Base-by-base conservation (phyloP, 2,329 filamentous ascomycete species). In the Pseudogymnoascus sp. region DNA sequence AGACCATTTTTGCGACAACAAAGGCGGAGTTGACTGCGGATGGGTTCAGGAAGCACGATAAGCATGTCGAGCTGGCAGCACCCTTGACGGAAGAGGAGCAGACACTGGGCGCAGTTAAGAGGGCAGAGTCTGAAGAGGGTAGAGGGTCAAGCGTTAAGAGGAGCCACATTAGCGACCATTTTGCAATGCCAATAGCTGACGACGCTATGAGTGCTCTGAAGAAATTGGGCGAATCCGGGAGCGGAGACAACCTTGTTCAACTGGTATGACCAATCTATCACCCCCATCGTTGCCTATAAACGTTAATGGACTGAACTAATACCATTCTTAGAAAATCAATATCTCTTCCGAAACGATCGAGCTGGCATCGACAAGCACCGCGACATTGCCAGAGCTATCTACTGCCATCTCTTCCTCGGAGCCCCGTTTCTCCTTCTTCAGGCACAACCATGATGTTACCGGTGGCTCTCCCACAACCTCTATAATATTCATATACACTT, bases 401-500 rank as follows among this genome's bases (percentile, higher is more conserved):
- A 70, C 74, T 3, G 74, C 75, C 20, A 90, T 95, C 64, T 87
- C 87, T 5, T 65, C 79, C 8, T 80, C 78, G 18, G 87, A 91
- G 72, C 90, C 90, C 4, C 81, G 90, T 43, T 93, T 90, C 72
- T 87, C 86, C 6, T 91, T 94, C 71, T 94, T 87, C 78, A 81
- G 86, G 28, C 89, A 85, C 72, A 76, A 74, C 11, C 81, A 87
- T 69, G 80, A 80, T 41, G 47, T 22, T 37, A 75, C 84, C 64
- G 74, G 77, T 32, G 83, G 83, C 20, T 65, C 70, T 50, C 74
- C 80, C 62, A 76, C 78, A 59, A 80, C 78, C 61, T 83, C 86
- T 2, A 77, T 93, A 57, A 78, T 93, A 5, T 94, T 94, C 76
- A 85, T 94, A 71, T 93, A 91, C 75, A 93, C 89, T 5, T 91